phyloP scores from a whole-genome alignment of 805 yeast species.

The Candida insectorum region DNA sequence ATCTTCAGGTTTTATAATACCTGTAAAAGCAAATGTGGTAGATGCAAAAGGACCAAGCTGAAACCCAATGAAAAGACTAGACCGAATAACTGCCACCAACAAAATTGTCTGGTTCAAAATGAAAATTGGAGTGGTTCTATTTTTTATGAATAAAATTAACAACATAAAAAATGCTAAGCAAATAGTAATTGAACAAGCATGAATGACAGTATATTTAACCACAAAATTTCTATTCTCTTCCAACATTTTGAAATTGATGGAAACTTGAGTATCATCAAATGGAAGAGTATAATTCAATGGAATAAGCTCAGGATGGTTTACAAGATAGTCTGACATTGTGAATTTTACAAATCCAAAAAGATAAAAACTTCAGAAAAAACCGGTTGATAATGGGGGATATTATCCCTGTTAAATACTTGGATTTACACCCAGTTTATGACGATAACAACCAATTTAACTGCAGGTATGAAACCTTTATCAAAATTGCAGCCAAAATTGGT shows the following conservation, averaged over 20 bases:
- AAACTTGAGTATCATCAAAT: slow-evolving; percentile 4
- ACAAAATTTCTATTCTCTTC: slow-evolving; percentile 9
- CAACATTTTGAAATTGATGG: slow-evolving; percentile 12
- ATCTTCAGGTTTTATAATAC: slow-evolving; percentile 23
- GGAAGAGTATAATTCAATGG: slow-evolving; percentile 14
- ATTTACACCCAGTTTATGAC: no score
- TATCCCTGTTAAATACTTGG: no score
- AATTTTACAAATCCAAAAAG: no score
- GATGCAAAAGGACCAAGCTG: slow-evolving; percentile 48
- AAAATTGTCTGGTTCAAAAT: slow-evolving; percentile 66
- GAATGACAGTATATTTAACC: slow-evolving; percentile 12
- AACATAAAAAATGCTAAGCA: slow-evolving; percentile 14
- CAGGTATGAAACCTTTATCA: no score
- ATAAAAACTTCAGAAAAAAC: no score
- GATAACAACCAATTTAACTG: no score
- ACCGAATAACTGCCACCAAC: slow-evolving; percentile 52
- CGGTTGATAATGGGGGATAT: no score
- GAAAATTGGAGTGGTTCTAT: slow-evolving; percentile 65
- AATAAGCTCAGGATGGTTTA: slow-evolving; percentile 9
- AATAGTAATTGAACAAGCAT: slow-evolving; percentile 16
- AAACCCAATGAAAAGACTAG: slow-evolving; percentile 51
- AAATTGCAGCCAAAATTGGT: no score
- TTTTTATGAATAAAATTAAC: slow-evolving; percentile 25
- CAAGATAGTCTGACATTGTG: not conserved
- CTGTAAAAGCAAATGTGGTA: slow-evolving; percentile 40